Conservation (phyloP, 805 yeast species). For the Zygosaccharomyces bisporus region DNA sequence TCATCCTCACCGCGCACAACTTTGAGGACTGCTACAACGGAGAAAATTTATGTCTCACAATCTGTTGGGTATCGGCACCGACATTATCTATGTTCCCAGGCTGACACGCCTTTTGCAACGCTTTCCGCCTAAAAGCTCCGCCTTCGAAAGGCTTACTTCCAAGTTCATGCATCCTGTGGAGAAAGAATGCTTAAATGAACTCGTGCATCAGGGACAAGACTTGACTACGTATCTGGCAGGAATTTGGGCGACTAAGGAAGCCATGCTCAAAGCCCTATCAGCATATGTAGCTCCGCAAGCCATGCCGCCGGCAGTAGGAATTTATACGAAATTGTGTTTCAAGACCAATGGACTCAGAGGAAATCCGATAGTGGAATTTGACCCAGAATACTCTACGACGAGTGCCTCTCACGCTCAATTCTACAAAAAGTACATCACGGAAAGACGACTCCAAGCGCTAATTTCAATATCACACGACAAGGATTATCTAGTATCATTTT, state of each 20-base stretch:
- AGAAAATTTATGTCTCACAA: conserved; percentile 3
- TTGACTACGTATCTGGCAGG: conserved; percentile 27
- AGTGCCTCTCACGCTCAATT: conserved; percentile 10
- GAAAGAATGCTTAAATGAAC: conserved; percentile 11
- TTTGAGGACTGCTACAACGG: neutral
- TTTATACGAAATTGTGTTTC: conserved; percentile 27
- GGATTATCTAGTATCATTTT: conserved; percentile 26
- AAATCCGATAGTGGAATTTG: conserved; percentile 20
- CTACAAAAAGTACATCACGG: conserved; percentile 15
- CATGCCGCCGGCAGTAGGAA: conserved; percentile 30
- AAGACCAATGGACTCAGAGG: conserved; percentile 21
- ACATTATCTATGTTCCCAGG: conserved; percentile 31
- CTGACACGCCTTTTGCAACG: conserved; percentile 19
- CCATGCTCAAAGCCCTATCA: conserved; percentile 25
- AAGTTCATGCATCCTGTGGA: conserved; percentile 31
- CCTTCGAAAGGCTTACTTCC: conserved; percentile 17
- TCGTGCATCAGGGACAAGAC: neutral
- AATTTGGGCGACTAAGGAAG: conserved; percentile 35
- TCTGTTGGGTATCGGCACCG: conserved; percentile 30
- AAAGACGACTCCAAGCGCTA: conserved; percentile 11
- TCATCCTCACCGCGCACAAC: neutral
- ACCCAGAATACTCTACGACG: conserved; percentile 5
- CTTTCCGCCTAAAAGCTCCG: conserved; percentile 10
- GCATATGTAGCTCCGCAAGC: conserved; percentile 13
- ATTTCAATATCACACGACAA: conserved; percentile 33